Conservation (phyloP, 768 basidiomycete species). For the Leccinellum luteum region DNA sequence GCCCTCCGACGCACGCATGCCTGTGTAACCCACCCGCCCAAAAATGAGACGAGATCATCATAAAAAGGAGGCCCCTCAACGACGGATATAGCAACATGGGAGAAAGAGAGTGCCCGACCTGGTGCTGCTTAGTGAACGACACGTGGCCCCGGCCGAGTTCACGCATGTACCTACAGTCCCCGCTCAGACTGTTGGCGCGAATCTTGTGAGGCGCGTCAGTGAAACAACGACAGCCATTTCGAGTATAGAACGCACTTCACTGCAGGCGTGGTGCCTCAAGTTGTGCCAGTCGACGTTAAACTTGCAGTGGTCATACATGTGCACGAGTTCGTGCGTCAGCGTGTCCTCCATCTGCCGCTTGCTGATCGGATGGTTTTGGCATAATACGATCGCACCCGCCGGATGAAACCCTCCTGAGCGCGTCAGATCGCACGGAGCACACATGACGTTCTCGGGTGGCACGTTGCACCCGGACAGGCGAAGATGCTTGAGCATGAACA, state of each 20-base stretch:
- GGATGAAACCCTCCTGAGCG: slow-evolving; percentile 84
- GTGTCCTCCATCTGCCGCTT: slow-evolving; percentile 92
- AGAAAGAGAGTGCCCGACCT: slow-evolving; percentile 47
- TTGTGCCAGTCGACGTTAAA: slow-evolving; percentile 94
- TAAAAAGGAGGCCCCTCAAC: slow-evolving; percentile 6
- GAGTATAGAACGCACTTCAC: slow-evolving; percentile 65
- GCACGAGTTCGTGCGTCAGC: slow-evolving; percentile 88
- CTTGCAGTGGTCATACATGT: slow-evolving; percentile 93
- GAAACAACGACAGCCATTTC: background rate
- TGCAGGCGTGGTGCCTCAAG: slow-evolving; percentile 92
- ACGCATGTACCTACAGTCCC: slow-evolving; percentile 85
- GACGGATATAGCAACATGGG: slow-evolving; percentile 10
- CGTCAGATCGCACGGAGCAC: slow-evolving; percentile 76
- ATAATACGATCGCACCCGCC: slow-evolving; percentile 77
- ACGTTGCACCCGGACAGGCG: slow-evolving; percentile 69
- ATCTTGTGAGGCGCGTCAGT: slow-evolving; percentile 54
- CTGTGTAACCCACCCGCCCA: slow-evolving; percentile 37
- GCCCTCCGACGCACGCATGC: slow-evolving; percentile 90
- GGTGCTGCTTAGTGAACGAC: slow-evolving; percentile 89
- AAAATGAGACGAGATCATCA: slow-evolving; percentile 1
- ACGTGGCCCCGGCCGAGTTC: slow-evolving; percentile 78
- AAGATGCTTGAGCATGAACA: slow-evolving; percentile 94
- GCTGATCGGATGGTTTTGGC: slow-evolving; percentile 77
- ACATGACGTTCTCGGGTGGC: slow-evolving; percentile 70
- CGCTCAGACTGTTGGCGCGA: slow-evolving; percentile 89